These are phyloP conservation scores for Kluyveromyces siamensis DNA, from an alignment of 805 yeast species.

Conservation along the genomic window DNA sequence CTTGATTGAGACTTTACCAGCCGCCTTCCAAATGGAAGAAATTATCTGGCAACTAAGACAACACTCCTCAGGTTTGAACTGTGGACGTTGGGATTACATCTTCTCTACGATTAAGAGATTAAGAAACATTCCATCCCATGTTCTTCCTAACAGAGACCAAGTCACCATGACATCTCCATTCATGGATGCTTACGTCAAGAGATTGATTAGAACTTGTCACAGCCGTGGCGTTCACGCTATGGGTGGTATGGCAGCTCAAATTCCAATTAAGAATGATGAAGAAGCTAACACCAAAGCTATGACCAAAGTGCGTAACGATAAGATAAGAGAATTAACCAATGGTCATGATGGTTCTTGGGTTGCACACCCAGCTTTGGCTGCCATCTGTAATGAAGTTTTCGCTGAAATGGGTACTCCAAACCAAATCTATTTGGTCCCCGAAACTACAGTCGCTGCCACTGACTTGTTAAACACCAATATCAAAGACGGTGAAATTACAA, in stretches of 20 bases:
- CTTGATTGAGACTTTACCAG: slow-evolving; percentile 74
- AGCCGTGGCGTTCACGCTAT: slow-evolving; percentile 75
- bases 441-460: slow-evolving; percentile 38
- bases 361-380: slow-evolving; percentile 77
- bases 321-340: slow-evolving; percentile 63
- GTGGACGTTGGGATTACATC: slow-evolving; percentile 88
- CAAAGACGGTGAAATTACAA: slow-evolving; percentile 54
- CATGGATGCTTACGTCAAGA: slow-evolving; percentile 69
- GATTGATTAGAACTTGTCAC: slow-evolving; percentile 66
- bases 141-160: slow-evolving; percentile 71
- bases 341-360: slow-evolving; percentile 91
- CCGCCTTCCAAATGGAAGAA: slow-evolving; percentile 82
- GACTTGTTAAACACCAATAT: slow-evolving; percentile 59
- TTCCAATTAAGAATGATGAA: slow-evolving; percentile 67
- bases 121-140: slow-evolving; percentile 56
- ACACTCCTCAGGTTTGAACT: slow-evolving; percentile 73
- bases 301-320: slow-evolving; percentile 66
- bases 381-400: slow-evolving; percentile 64
- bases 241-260: slow-evolving; percentile 90
- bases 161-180: slow-evolving; percentile 77
- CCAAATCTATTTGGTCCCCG: slow-evolving; percentile 50
- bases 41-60: slow-evolving; percentile 67
- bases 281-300: slow-evolving; percentile 57
- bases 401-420: slow-evolving; percentile 77
- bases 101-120: slow-evolving; percentile 71